phyloP scores from a whole-genome alignment of 2,329 filamentous ascomycete genomes.

The Xylariales sp. region DNA sequence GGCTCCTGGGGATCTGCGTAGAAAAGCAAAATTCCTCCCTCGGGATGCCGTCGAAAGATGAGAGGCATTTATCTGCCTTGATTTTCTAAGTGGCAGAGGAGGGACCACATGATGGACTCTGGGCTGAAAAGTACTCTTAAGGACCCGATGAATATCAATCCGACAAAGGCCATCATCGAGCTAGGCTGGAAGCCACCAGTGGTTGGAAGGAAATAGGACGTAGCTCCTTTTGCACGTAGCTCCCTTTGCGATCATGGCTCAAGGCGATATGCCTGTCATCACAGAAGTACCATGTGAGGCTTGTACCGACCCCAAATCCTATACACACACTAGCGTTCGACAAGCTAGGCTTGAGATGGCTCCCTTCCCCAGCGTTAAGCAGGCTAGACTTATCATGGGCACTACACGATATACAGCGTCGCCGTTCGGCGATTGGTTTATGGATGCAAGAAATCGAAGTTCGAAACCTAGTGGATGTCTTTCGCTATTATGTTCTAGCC shows the following conservation, averaged over 20 bases:
- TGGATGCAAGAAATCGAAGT: conserved; percentile 27
- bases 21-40: too few species aligned
- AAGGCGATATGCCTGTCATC: conserved; percentile 19
- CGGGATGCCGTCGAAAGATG: too few species aligned
- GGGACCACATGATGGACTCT: too few species aligned
- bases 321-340: conserved; percentile 17
- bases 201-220: conserved; percentile 19
- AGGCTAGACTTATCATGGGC: conserved; percentile 24
- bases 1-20: too few species aligned
- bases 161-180: conserved; percentile 22
- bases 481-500: conserved; percentile 22
- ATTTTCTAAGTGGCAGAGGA: too few species aligned
- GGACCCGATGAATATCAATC: conserved; percentile 19
- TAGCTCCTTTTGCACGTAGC: conserved; percentile 22
- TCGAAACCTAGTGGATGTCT: conserved; percentile 21
- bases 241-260: conserved; percentile 24
- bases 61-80: too few species aligned
- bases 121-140: too few species aligned
- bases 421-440: conserved; percentile 27
- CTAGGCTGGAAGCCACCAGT: conserved; percentile 22
- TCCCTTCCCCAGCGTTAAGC: conserved; percentile 20
- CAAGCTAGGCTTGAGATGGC: conserved; percentile 22
- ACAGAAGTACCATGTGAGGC: conserved; percentile 14
- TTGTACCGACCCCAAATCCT: conserved; percentile 20
- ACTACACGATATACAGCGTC: conserved; percentile 11